Conservation (phyloP, 2,329 filamentous ascomycete genomes). For the Ampelomyces quisqualis region DNA sequence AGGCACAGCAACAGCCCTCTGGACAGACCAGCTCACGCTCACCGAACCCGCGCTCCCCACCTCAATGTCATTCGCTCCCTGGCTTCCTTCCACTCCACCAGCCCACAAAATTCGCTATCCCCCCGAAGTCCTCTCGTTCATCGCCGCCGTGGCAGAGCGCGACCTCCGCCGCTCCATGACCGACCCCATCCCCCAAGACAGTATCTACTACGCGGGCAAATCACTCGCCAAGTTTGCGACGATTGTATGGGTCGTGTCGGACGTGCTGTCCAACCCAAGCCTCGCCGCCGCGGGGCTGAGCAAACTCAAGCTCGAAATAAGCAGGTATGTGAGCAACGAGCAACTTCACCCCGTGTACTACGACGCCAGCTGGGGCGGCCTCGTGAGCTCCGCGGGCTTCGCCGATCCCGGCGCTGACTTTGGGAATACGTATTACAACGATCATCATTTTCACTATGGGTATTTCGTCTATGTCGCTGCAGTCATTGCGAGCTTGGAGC, state of each 20-base stretch:
- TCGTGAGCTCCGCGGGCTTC: conserved; percentile 77
- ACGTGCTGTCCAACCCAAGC: conserved; percentile 59
- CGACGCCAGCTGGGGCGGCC: conserved; percentile 70
- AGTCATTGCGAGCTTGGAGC: conserved; percentile 77
- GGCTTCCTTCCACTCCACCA: conserved; percentile 57
- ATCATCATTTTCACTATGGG: conserved; percentile 67
- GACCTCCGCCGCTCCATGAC: conserved; percentile 77
- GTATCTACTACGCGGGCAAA: conserved; percentile 90
- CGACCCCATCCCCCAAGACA: conserved; percentile 72
- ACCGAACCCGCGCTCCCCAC: conserved; percentile 70
- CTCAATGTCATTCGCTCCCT: conserved; percentile 76
- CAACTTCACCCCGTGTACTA: conserved; percentile 56
- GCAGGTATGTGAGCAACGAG: conserved; percentile 49
- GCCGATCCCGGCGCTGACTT: conserved; percentile 75
- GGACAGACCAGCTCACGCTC: conserved; percentile 63
- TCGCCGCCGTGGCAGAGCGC: conserved; percentile 63
- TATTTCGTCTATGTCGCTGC: conserved; percentile 89
- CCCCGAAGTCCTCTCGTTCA: conserved; percentile 58
- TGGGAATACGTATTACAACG: conserved; percentile 78
- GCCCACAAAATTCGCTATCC: conserved; percentile 37
- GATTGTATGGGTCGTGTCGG: conserved; percentile 50
- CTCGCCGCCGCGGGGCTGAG: conserved; percentile 52
- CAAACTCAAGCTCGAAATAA: conserved; percentile 51
- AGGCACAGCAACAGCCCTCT: conserved; percentile 71
- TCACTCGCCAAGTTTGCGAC: conserved; percentile 46